A percentile compares a stretch with the other conserved stretches of the same genome.
Evolutionary conservation across 1,284 basidiomycete species (phyloP).

Genomic region (Cystobasidium sp.): DNA sequence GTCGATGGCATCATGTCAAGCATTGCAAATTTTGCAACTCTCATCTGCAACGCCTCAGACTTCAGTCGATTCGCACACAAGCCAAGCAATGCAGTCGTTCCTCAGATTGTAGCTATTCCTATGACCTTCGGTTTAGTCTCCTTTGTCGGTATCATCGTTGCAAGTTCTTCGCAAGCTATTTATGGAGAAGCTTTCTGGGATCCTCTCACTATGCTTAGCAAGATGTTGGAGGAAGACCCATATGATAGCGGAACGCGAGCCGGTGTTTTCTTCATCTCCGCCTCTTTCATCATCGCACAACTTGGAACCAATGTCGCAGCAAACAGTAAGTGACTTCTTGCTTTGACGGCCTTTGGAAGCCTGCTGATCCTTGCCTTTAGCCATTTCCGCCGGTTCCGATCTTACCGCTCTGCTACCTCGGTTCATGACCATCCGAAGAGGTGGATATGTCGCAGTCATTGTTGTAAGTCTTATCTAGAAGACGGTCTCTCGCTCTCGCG

Average conservation of each 20-base stretch:
- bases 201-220: conserved; percentile 72
- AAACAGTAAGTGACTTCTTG: not conserved
- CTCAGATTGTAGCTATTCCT: conserved; percentile 75
- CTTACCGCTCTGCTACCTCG: conserved; percentile 77
- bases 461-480: conserved; percentile 64
- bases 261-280: conserved; percentile 69
- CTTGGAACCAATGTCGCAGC: conserved; percentile 53
- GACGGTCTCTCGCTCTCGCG: not conserved
- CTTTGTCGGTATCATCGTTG: conserved; percentile 82
- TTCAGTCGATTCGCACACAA: conserved; percentile 66
- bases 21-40: conserved; percentile 77
- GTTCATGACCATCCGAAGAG: conserved; percentile 82
- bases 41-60: conserved; percentile 63
- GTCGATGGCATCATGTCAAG: conserved; percentile 75
- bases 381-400: conserved; percentile 81
- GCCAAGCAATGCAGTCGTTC: conserved; percentile 70
- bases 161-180: conserved; percentile 74
- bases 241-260: conserved; percentile 59
- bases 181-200: conserved; percentile 80
- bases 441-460: conserved; percentile 75
- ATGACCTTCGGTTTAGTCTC: conserved; percentile 75
- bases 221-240: conserved; percentile 69
- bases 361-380: conserved; percentile 72
- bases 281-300: conserved; percentile 75
- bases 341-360: not conserved